Conservation (phyloP, 2,329 filamentous ascomycete species). For the Arthroderma sp. region DNA sequence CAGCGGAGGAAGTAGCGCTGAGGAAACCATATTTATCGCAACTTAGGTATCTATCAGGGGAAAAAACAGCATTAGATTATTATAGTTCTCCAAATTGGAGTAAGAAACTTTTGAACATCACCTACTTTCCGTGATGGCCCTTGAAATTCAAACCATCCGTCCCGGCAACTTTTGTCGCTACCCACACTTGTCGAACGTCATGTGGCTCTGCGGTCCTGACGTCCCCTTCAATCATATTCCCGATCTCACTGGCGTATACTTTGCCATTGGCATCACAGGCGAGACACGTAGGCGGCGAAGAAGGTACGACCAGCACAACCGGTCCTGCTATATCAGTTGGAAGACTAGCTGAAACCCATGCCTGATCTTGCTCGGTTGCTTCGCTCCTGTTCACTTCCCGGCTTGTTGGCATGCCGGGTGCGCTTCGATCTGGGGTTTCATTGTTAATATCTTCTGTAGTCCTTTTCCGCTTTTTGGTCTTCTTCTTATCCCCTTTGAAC, state of each 20-base stretch:
- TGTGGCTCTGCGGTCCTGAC: constrained; percentile 81
- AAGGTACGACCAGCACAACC: constrained; percentile 68
- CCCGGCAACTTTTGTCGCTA: constrained; percentile 70
- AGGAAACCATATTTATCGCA: constrained; percentile 74
- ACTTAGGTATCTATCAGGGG: constrained; percentile 54
- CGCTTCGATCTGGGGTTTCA: constrained; percentile 20
- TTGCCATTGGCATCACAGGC: constrained; percentile 78
- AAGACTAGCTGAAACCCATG: constrained; percentile 76
- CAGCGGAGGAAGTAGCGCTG: constrained; percentile 64
- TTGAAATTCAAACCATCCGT: constrained; percentile 77
- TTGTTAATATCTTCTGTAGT: constrained; percentile 39
- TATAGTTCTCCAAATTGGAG: background rate
- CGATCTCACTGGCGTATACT: constrained; percentile 67
- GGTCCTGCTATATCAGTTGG: constrained; percentile 66
- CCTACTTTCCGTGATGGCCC: constrained; percentile 69
- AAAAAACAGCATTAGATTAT: background rate
- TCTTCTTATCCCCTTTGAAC: constrained; percentile 98
- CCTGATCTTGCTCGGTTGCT: constrained; percentile 54
- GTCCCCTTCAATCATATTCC: constrained; percentile 79
- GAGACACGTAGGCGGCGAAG: constrained; percentile 57
- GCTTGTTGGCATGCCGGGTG: constrained; percentile 13
- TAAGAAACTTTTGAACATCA: background rate
- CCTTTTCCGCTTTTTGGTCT: constrained; percentile 81
- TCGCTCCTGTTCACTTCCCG: background rate
- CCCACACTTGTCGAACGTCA: constrained; percentile 91